These are phyloP conservation scores for Macrolepiota dolichaula DNA, from an alignment of 768 basidiomycete genomes.

Conservation along the genomic window DNA sequence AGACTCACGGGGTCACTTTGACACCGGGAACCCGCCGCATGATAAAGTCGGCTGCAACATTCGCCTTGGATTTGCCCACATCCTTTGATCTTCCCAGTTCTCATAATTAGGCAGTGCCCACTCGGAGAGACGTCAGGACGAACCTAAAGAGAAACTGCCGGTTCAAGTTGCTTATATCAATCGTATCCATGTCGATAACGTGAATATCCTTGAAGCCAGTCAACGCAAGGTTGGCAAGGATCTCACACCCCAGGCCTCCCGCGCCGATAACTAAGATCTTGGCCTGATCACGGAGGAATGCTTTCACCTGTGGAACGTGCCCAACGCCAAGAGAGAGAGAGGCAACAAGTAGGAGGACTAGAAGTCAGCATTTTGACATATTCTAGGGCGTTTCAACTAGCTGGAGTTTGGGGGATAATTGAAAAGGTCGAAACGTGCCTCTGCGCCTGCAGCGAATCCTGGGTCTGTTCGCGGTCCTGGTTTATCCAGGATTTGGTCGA, in stretches of 20 bases:
- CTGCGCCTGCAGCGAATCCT: conserved; percentile 77
- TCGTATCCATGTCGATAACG: conserved; percentile 99
- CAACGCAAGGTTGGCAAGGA: conserved; percentile 91
- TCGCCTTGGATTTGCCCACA: conserved; percentile 93
- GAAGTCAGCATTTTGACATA: neutral
- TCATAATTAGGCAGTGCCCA: neutral
- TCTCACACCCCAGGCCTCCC: conserved; percentile 96
- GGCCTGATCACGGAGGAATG: conserved; percentile 76
- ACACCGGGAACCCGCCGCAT: conserved; percentile 96
- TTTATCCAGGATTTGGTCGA: conserved; percentile 82
- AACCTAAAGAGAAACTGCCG: conserved; percentile 97
- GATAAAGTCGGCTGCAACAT: conserved; percentile 91
- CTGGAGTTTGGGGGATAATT: neutral
- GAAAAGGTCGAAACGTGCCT: conserved; percentile 40
- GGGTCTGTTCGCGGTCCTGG: conserved; percentile 90
- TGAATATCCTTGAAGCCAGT: conserved; percentile 98
- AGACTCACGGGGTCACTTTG: conserved; percentile 89
- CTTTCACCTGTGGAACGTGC: conserved; percentile 66
- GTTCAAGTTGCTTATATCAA: conserved; percentile 98
- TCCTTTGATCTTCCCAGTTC: conserved; percentile 64
- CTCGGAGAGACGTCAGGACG: conserved; percentile 13
- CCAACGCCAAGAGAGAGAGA: neutral
- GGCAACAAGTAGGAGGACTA: neutral
- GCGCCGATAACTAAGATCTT: conserved; percentile 98
- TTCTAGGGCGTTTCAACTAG: neutral